Evolutionary conservation across 2,329 filamentous ascomycete genomes (phyloP), one percentile per base, ranked within the genome.

Genomic region (Paecilomyces sp.): DNA sequence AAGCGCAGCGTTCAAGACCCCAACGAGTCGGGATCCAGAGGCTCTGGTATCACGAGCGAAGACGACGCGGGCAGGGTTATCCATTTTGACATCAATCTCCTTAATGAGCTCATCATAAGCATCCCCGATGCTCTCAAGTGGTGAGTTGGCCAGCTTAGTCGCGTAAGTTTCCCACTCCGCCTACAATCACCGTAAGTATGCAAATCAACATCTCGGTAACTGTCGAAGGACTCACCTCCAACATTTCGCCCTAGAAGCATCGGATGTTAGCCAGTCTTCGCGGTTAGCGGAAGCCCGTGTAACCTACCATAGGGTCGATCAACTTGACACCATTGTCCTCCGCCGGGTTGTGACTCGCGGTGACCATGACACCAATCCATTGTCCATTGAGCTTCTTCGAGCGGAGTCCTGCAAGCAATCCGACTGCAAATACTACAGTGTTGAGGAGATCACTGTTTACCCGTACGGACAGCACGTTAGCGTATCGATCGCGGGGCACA

Each of bases 331-430:
- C 92, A 75, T 96, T 96, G 77, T 96, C 92, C 67, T 86, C 83
- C 34, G 92, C 88, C 18, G 90, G 90, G 77, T 96, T 96, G 82
- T 96, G 92, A 70, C 90, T 95, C 63, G 92, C 92, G 51, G 92
- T 96, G 75, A 96, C 90, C 92, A 96, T 96, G 66, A 99, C 88
- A 71, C 94, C 94, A 71, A 99, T 96, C 68, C 91, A 89, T 80
- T 95, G 90, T 65, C 92, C 89, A 74, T 88, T 88, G 68, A 95
- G 85, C 78, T 94, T 95, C 73, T 91, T 90, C 65, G 92, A 97
- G 64, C 94, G 89, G 57, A 97, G 84, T 59, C 90, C 87, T 33
- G 94, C 91, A 60, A 97, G 85, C 62, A 99, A 85, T 57, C 93
- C 94, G 65, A 97, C 92, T 54, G 92, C 88, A 78, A 93, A 97